phyloP scores from a whole-genome alignment of 768 basidiomycete genomes.

The Suillus discolor region DNA sequence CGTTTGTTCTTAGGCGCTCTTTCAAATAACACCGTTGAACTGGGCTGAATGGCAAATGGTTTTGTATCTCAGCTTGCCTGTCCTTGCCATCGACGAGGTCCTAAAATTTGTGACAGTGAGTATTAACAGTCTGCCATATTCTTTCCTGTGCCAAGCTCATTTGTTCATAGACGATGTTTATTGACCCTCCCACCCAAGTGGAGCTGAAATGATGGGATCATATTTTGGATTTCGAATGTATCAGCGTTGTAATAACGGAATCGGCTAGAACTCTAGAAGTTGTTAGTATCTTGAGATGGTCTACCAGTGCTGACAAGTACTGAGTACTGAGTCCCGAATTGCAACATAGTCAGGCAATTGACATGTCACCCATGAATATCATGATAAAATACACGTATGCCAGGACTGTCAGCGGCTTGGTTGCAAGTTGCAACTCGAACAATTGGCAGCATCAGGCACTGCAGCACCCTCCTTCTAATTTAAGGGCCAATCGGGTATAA shows the following conservation, averaged over 20 bases:
- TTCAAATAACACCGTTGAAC: constrained; percentile 93
- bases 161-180: constrained; percentile 48
- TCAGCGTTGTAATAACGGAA: neutral
- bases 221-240: neutral
- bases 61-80: constrained; percentile 82
- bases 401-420: neutral
- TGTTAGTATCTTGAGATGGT: neutral
- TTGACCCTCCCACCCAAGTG: constrained; percentile 58
- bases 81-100: constrained; percentile 86
- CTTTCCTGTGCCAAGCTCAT: constrained; percentile 13
- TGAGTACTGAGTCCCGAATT: neutral
- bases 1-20: constrained; percentile 56
- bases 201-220: constrained; percentile 32
- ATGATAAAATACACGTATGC: neutral
- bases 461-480: neutral
- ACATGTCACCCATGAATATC: neutral
- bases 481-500: neutral
- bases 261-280: neutral
- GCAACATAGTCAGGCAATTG: neutral
- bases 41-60: constrained; percentile 96
- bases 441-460: neutral
- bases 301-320: neutral
- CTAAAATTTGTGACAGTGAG: constrained; percentile 83
- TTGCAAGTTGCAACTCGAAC: neutral
- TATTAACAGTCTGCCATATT: neutral